Evolutionary conservation across 495 filamentous ascomycete species (phyloP).

Genomic region (Penicillium ucsense): DNA sequence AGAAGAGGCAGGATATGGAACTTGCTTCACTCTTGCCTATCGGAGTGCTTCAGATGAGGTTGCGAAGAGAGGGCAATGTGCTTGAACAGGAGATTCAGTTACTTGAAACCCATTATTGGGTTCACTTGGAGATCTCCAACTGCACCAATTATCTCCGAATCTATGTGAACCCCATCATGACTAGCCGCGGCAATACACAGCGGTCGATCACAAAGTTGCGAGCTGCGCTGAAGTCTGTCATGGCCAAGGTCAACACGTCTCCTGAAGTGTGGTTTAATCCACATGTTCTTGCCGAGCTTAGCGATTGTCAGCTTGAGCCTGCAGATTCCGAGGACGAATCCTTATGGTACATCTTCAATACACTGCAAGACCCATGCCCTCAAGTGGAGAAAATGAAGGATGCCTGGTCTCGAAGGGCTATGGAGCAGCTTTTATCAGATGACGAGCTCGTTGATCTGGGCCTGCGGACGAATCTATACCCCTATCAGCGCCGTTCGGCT

Average conservation of each 20-base stretch:
- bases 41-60: conserved; percentile 6
- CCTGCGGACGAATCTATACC: conserved; percentile 59
- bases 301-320: no score
- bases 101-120: conserved; percentile 25
- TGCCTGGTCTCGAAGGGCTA: conserved; percentile 46
- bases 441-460: conserved; percentile 39
- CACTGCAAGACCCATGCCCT: conserved; percentile 61
- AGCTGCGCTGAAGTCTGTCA: conserved; percentile 38
- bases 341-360: conserved; percentile 82
- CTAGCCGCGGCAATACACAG: conserved; percentile 40
- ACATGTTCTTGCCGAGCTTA: no score
- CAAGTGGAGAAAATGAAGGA: conserved; percentile 41
- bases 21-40: conserved; percentile 4
- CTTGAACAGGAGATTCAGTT: conserved; percentile 13
- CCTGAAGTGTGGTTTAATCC: conserved; percentile 37
- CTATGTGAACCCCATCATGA: conserved; percentile 59
- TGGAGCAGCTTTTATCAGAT: conserved; percentile 47
- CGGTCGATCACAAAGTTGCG: conserved; percentile 31
- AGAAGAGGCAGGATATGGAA: no score
- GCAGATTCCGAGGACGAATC: conserved; percentile 41
- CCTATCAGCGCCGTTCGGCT: conserved; percentile 73
- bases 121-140: conserved; percentile 12
- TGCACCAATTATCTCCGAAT: conserved; percentile 36
- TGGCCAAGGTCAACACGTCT: conserved; percentile 50
- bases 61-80: no score